Percentiles rank a stretch among this genome's conserved stretches.
These are phyloP conservation scores for Knufia petricola DNA, from an alignment of 2,329 filamentous ascomycete genomes.

Conservation along the genomic window DNA sequence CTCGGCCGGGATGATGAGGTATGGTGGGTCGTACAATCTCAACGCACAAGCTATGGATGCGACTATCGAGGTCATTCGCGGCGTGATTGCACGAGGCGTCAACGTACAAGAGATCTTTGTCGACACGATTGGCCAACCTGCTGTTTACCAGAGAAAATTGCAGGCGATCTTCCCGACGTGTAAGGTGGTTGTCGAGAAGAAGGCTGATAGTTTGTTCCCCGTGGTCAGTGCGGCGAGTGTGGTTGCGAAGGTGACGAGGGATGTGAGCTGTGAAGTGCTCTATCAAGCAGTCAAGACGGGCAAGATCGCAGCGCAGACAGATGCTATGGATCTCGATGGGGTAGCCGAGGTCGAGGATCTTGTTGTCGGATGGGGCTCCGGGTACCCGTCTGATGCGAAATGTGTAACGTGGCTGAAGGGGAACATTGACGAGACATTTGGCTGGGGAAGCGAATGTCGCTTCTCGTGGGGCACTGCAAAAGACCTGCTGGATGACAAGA, in stretches of 20 bases:
- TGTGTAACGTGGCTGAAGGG: conserved; percentile 71
- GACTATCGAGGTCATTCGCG: conserved; percentile 70
- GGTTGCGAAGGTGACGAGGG: conserved; percentile 90
- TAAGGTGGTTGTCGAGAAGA: conserved; percentile 70
- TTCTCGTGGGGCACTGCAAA: conserved; percentile 96
- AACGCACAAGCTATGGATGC: conserved; percentile 95
- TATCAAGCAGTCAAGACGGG: conserved; percentile 39
- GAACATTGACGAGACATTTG: conserved; percentile 89
- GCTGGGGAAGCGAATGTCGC: conserved; percentile 85
- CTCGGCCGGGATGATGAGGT: conserved; percentile 63
- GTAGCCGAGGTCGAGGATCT: conserved; percentile 19
- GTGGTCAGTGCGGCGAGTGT: conserved; percentile 90
- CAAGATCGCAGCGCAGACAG: conserved; percentile 20
- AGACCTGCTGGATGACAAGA: conserved; percentile 67
- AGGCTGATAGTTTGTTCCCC: conserved; percentile 86
- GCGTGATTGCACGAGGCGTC: conserved; percentile 66
- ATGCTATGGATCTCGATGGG: background rate
- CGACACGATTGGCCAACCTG: conserved; percentile 81
- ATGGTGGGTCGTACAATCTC: conserved; percentile 62
- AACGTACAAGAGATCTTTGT: conserved; percentile 86
- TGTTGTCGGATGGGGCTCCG: conserved; percentile 69
- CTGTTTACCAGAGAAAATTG: conserved; percentile 72
- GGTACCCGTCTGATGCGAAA: conserved; percentile 79
- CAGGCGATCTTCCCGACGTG: conserved; percentile 73
- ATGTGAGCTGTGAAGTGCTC: conserved; percentile 74